A percentile compares a stretch with the other conserved stretches of the same genome.
These are phyloP conservation scores for Fraxinus dipetala DNA, from an alignment of 305 asterid genomes.

Conservation along the genomic window DNA sequence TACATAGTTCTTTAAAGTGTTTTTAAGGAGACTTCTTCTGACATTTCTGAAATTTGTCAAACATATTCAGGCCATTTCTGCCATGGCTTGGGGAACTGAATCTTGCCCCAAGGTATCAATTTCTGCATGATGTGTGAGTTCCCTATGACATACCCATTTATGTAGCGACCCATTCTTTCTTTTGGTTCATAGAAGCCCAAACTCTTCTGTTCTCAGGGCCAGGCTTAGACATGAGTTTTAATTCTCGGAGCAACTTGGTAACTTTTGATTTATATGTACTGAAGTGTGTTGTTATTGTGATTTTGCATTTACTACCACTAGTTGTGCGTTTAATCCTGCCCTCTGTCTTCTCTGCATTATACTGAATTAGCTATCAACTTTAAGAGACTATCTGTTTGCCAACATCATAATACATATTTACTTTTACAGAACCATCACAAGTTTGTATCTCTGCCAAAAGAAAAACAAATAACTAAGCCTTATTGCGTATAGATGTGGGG, in stretches of 20 bases:
- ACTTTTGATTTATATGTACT: background rate
- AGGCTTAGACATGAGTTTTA: background rate
- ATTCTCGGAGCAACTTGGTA: background rate
- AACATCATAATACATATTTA: background rate
- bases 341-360: background rate
- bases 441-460: background rate
- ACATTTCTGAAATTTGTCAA: slow-evolving; percentile 16
- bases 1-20: slow-evolving; percentile 1
- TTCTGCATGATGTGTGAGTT: slow-evolving; percentile 18
- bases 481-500: background rate
- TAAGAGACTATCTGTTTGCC: background rate
- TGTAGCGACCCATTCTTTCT: background rate
- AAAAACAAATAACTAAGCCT: background rate
- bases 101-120: slow-evolving; percentile 88
- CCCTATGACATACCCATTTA: background rate
- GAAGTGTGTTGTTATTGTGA: background rate
- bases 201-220: background rate
- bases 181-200: background rate
- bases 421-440: background rate
- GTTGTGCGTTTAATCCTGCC: background rate
- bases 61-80: slow-evolving; percentile 74
- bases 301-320: background rate
- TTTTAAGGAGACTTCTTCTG: slow-evolving; percentile 13
- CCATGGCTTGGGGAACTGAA: slow-evolving; percentile 98
- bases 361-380: background rate